These are phyloP conservation scores for Eucalyptus microcorys DNA, from an alignment of 345 rosid species.

Conservation along the genomic window DNA sequence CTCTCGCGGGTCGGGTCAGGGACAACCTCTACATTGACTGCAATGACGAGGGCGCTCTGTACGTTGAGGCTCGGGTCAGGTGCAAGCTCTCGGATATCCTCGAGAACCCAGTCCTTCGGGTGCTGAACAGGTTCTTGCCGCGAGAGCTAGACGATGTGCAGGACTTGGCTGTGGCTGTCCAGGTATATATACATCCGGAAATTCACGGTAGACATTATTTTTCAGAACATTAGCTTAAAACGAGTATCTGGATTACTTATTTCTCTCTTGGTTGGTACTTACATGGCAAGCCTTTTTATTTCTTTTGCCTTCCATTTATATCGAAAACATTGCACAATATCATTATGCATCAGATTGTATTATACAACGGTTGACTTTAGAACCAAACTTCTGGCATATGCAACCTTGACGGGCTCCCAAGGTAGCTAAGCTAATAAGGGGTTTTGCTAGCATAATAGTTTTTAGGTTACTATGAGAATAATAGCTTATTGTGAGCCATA, in stretches of 20 bases:
- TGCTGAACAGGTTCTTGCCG: neutral
- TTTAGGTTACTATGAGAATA: no score
- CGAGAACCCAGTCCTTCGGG: neutral
- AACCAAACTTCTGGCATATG: neutral
- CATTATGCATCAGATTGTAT: neutral
- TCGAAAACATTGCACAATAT: neutral
- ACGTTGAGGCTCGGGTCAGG: conserved; percentile 3
- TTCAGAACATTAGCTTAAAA: neutral
- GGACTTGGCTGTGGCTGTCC: neutral
- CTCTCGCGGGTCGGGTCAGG: conserved; percentile 6
- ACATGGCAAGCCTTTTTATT: no score
- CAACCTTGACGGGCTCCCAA: no score
- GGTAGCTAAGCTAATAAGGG: no score
- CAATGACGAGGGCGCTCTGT: conserved; percentile 3
- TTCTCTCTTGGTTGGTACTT: no score
- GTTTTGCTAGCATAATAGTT: no score
- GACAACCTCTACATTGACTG: conserved; percentile 1
- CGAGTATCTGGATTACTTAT: no score
- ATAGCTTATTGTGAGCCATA: no score
- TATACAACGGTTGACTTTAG: neutral
- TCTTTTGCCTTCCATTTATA: no score
- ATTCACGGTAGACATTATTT: neutral
- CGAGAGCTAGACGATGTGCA: neutral
- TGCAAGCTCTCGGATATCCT: neutral
- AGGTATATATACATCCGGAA: neutral